phyloP scores from a whole-genome alignment of 257 asterid genomes.

The Solanum ossicruentum region DNA sequence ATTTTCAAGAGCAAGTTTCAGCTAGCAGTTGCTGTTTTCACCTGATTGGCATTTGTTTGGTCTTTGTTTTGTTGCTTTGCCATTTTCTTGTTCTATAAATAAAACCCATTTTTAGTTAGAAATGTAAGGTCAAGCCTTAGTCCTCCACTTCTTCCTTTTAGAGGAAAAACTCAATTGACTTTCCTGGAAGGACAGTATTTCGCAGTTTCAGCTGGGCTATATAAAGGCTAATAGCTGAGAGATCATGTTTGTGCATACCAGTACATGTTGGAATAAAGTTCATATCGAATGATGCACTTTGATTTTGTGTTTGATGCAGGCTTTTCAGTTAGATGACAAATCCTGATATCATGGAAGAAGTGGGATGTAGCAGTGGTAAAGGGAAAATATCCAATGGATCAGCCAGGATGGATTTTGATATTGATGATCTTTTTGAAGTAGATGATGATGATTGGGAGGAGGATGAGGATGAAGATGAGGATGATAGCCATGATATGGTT shows the following conservation, averaged over 20 bases:
- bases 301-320: neutral
- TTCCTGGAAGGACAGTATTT: neutral
- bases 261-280: neutral
- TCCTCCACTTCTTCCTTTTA: neutral
- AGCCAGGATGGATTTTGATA: constrained; percentile 10
- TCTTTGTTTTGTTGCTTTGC: neutral
- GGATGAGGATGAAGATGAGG: constrained; percentile 28
- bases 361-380: constrained; percentile 10
- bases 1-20: neutral
- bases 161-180: neutral
- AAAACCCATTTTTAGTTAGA: neutral
- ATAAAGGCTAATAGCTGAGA: neutral
- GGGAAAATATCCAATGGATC: constrained; percentile 4
- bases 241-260: neutral
- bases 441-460: constrained; percentile 48
- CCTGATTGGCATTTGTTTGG: neutral
- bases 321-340: neutral
- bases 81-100: neutral
- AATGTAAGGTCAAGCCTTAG: neutral
- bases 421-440: constrained; percentile 27
- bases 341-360: constrained; percentile 2
- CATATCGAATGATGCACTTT: neutral
- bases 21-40: neutral
- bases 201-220: neutral
- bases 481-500: constrained; percentile 16